Evolutionary conservation across 371 early-diverging fungal genomes (phyloP), one percentile per base, ranked within the genome.

Genomic region (Mortierella sp.): DNA sequence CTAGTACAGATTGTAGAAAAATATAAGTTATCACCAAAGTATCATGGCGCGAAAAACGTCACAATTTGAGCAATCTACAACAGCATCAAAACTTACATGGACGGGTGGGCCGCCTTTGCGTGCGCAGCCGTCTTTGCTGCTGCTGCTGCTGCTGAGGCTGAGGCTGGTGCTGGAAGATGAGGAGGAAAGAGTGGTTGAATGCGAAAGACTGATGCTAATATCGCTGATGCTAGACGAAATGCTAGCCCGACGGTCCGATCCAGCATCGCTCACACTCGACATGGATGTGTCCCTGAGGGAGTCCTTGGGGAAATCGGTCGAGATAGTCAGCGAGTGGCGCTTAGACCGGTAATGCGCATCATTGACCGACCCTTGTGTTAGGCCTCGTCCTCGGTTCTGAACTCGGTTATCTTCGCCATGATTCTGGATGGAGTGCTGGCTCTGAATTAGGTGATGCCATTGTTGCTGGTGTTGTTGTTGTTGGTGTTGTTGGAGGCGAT

Each of bases 91-190:
- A 58, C 80, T 58, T 70, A 79, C 75, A 10, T 79, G 80, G 7
- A 79, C 55, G 7, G 80, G 75, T 13, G 80, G 80, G 3, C 80
- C 80, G 2, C 75, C 80, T 70, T 79, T 79, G 16, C 75, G 80
- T 6, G 47, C 24, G 8, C 70, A 45, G 34, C 3, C 5, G 19
- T 31, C 31, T 5, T 60, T 60, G 24, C 14, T 28, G 26, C 58
- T 31, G 19, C 7, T 28, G 44, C 44, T 44, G 42, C 42, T 45
- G 34, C 47, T 54, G 47, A 48, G 52, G 57, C 70, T 54, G 24
- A 48, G 52, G 57, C 70, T 54, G 24, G 48, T 31, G 8, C 58
- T 63, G 24, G 70, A 68, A 34, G 75, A 44, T 19, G 71, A 70
- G 48, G 54, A 57, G 21, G 71, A 70, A 47, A 58, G 28, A 8